Conservation (phyloP, 176 grass and related monocot genomes). For the Dactylis glomerata region DNA sequence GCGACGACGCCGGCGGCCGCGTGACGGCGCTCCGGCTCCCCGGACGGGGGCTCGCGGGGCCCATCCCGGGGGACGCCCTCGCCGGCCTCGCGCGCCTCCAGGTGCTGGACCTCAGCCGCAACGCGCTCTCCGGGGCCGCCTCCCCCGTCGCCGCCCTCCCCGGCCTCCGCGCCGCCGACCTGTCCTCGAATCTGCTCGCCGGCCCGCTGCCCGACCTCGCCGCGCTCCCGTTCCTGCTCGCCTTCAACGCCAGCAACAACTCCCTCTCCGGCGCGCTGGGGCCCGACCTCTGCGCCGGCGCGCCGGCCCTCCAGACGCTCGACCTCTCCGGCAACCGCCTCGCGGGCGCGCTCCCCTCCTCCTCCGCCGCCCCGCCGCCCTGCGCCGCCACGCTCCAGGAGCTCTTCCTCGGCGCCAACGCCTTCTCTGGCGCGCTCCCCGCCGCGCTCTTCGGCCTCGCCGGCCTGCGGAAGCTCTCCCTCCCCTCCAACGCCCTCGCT, state of each 20-base stretch:
- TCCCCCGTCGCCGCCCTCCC: slow-evolving; percentile 24
- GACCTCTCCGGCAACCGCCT: slow-evolving; percentile 74
- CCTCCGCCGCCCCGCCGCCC: background rate
- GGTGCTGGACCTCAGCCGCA: slow-evolving; percentile 70
- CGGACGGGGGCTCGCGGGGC: slow-evolving; percentile 30
- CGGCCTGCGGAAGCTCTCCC: slow-evolving; percentile 52
- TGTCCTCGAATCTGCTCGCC: slow-evolving; percentile 71
- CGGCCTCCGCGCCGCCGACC: slow-evolving; percentile 39
- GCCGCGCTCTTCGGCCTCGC: slow-evolving; percentile 53
- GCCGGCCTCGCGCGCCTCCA: slow-evolving; percentile 37
- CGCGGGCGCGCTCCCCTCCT: slow-evolving; percentile 45
- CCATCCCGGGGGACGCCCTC: slow-evolving; percentile 24
- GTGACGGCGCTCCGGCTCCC: slow-evolving; percentile 51
- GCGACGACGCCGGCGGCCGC: slow-evolving; percentile 36
- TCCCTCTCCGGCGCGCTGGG: slow-evolving; percentile 47
- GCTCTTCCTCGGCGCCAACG: slow-evolving; percentile 53
- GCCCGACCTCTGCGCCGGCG: slow-evolving; percentile 62
- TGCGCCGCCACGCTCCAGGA: slow-evolving; percentile 62
- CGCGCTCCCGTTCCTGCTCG: slow-evolving; percentile 28
- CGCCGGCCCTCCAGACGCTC: slow-evolving; percentile 35
- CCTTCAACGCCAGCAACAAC: slow-evolving; percentile 88
- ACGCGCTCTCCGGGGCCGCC: slow-evolving; percentile 46
- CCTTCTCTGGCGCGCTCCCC: slow-evolving; percentile 63
- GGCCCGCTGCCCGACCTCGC: slow-evolving; percentile 46
- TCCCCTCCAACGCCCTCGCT: slow-evolving; percentile 54